Evolutionary conservation across 2,329 filamentous ascomycete species (phyloP).

Genomic region (Madurella fahalii): DNA sequence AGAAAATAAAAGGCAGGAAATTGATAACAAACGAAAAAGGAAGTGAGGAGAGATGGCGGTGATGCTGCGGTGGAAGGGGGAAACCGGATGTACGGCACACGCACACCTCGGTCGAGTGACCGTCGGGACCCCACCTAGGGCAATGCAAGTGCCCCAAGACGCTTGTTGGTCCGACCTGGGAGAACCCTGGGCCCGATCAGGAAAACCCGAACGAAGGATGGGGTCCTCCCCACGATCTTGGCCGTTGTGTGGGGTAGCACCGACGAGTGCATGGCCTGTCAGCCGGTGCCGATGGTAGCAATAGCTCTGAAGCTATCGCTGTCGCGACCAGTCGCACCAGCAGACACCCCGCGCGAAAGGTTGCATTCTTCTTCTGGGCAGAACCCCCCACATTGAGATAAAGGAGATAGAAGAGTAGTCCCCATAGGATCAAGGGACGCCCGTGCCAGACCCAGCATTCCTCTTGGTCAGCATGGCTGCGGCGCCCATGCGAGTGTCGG

Average conservation of each 20-base stretch:
- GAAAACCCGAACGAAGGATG: slow-evolving; percentile 7
- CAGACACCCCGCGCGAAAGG: slow-evolving; percentile 13
- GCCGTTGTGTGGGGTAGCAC: slow-evolving; percentile 14
- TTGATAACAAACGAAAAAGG: neutral
- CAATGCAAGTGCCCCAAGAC: too few species aligned
- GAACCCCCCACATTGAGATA: slow-evolving; percentile 9
- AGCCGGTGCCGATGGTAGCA: slow-evolving; percentile 3
- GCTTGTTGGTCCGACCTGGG: too few species aligned
- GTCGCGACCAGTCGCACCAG: slow-evolving; percentile 1
- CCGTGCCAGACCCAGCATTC: neutral
- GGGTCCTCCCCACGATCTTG: neutral
- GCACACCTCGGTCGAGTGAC: too few species aligned
- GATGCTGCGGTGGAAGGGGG: neutral
- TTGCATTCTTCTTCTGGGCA: slow-evolving; percentile 8
- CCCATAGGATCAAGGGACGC: neutral
- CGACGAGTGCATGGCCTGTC: neutral
- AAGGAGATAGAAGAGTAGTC: slow-evolving; percentile 1
- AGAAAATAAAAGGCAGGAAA: too few species aligned
- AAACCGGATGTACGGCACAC: neutral
- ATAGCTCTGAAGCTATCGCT: neutral
- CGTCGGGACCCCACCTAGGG: too few species aligned
- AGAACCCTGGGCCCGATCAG: slow-evolving; percentile 6
- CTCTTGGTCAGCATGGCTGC: slow-evolving; percentile 8
- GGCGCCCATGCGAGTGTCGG: neutral
- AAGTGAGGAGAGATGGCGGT: neutral